Conservation (phyloP, 169 alveolate genomes). For the Plasmodium malariae region DNA sequence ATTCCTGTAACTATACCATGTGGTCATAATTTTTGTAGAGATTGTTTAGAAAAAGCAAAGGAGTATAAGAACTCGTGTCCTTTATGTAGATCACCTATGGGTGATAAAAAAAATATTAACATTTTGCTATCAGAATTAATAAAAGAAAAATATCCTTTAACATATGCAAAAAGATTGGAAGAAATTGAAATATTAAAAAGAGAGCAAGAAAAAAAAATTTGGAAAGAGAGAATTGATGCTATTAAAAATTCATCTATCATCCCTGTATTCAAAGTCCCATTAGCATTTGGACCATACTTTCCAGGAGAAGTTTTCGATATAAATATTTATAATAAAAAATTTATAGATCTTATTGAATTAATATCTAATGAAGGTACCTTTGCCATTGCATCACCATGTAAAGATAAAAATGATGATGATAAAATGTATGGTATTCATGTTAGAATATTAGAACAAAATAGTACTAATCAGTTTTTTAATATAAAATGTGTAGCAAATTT, state of each 20-base stretch:
- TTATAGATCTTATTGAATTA: slow-evolving; percentile 46
- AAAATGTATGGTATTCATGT: slow-evolving; percentile 67
- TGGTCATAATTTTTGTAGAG: slow-evolving; percentile 87
- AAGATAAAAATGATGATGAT: slow-evolving; percentile 10
- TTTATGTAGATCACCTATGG: slow-evolving; percentile 76
- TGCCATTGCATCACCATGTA: slow-evolving; percentile 67
- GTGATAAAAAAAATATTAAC: slow-evolving; percentile 75
- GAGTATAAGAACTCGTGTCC: slow-evolving; percentile 77
- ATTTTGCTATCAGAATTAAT: slow-evolving; percentile 65
- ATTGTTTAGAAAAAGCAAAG: slow-evolving; percentile 84
- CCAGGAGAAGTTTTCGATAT: slow-evolving; percentile 62
- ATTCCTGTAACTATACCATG: slow-evolving; percentile 86
- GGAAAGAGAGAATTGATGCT: slow-evolving; percentile 48
- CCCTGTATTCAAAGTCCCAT: slow-evolving; percentile 46
- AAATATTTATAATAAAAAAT: slow-evolving; percentile 32
- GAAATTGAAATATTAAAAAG: slow-evolving; percentile 46
- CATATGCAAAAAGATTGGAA: slow-evolving; percentile 62
- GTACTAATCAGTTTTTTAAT: slow-evolving; percentile 21
- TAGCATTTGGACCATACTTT: slow-evolving; percentile 49
- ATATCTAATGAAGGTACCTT: slow-evolving; percentile 60
- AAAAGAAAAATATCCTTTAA: slow-evolving; percentile 71
- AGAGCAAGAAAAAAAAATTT: slow-evolving; percentile 48
- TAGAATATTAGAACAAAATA: slow-evolving; percentile 22
- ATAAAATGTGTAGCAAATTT: slow-evolving; percentile 52
- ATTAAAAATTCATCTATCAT: slow-evolving; percentile 63